phyloP scores from a whole-genome alignment of 768 basidiomycete species.

The Thelephora ganbajun region DNA sequence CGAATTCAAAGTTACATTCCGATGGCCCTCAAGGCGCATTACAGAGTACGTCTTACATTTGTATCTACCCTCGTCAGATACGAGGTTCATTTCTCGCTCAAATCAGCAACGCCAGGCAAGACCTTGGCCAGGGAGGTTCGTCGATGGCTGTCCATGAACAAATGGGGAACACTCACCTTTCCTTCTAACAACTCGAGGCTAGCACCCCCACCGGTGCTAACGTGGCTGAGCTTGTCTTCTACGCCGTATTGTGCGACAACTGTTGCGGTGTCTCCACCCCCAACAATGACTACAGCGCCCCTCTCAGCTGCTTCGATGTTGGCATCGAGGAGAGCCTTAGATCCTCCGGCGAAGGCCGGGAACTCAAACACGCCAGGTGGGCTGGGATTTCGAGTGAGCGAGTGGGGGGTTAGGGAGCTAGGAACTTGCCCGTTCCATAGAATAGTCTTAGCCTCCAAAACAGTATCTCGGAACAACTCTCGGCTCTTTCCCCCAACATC shows the following conservation, averaged over 20 bases:
- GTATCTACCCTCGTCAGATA: conserved; percentile 1
- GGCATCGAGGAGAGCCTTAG: conserved; percentile 71
- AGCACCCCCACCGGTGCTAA: conserved; percentile 91
- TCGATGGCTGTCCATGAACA: not conserved
- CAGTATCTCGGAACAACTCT: conserved; percentile 65
- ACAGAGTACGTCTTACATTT: conserved; percentile 8
- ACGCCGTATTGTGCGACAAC: conserved; percentile 75
- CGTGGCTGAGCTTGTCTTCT: conserved; percentile 88
- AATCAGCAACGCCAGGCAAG: conserved; percentile 82
- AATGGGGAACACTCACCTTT: conserved; percentile 45
- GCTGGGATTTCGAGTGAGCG: conserved; percentile 26
- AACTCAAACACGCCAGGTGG: conserved; percentile 98
- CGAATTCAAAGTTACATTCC: conserved; percentile 8
- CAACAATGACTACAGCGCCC: conserved; percentile 88
- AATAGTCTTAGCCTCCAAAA: conserved; percentile 84
- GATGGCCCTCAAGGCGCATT: no score
- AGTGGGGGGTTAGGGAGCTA: not conserved
- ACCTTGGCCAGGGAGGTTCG: conserved; percentile 28
- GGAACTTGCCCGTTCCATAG: conserved; percentile 80
- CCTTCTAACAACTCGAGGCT: conserved; percentile 94
- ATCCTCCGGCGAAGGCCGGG: conserved; percentile 78
- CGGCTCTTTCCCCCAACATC: conserved; percentile 81
- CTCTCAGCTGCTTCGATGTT: conserved; percentile 75
- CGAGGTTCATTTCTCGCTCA: conserved; percentile 59
- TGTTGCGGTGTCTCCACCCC: conserved; percentile 94